Conservation (phyloP, 139 green algal species). For the Chlorella sp. region DNA sequence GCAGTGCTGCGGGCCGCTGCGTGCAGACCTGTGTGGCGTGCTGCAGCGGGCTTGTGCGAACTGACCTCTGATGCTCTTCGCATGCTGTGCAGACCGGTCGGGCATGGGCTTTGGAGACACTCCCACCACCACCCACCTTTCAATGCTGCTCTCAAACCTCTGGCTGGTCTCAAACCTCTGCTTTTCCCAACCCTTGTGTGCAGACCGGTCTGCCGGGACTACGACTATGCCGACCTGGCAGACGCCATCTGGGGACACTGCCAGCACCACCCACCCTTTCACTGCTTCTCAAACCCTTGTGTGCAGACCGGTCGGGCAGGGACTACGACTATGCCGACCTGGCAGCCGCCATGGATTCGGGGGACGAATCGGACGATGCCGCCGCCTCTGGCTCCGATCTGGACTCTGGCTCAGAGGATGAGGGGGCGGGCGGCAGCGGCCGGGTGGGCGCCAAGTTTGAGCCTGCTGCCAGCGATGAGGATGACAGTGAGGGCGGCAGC, state of each 20-base stretch:
- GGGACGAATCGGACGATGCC: not conserved
- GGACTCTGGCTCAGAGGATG: not conserved
- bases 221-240: constrained; percentile 68
- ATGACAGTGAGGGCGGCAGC: not conserved
- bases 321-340: constrained; percentile 70
- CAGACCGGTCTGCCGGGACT: constrained; percentile 33
- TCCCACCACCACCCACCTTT: not conserved
- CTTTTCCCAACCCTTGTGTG: not conserved
- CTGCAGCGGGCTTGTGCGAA: too few relatives aligned
- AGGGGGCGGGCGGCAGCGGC: not conserved
- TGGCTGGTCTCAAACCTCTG: too few relatives aligned
- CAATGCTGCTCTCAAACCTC: too few relatives aligned
- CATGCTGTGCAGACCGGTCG: too few relatives aligned
- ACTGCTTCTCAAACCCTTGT: not conserved
- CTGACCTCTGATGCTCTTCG: too few relatives aligned
- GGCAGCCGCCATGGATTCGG: constrained; percentile 54
- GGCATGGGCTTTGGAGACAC: too few relatives aligned
- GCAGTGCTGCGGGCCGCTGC: too few relatives aligned
- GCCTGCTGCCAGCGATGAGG: not conserved
- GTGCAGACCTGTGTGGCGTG: too few relatives aligned
- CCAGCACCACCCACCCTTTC: not conserved
- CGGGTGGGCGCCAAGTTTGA: not conserved
- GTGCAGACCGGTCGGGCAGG: constrained; percentile 7
- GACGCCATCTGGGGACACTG: too few relatives aligned
- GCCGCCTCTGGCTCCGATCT: not conserved